Evolutionary conservation across 2,329 filamentous ascomycete species (phyloP), one percentile per base, ranked within the genome.

Genomic region (Curvularia sp.): DNA sequence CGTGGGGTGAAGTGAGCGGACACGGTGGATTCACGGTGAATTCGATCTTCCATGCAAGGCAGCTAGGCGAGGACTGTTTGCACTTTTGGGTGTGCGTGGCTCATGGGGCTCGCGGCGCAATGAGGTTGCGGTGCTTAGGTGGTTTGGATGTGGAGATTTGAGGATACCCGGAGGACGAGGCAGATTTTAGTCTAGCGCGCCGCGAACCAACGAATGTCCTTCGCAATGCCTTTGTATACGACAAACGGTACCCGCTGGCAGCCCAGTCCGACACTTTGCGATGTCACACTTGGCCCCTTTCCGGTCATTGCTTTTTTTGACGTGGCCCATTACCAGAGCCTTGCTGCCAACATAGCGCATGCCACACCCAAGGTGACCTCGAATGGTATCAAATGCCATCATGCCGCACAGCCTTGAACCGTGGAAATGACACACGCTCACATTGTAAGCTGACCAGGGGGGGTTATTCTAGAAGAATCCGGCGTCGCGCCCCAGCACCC

Each of bases 1-100:
- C 64, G 48, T 9, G 53, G 53, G 12, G 46, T 42, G 47, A 28
- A 46, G 53, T 35, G 49, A 54, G 67, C 49, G 57, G 53, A 46
- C 58, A 65, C 52, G 53, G 57, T 58, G 52, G 59, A 58, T 62
- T 50, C 47, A 62, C 62, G 26, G 60, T 61, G 54, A 51, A 61
- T 58, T 61, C 65, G 48, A 55, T 62, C 57, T 59, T 67, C 73
- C 74, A 76, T 76, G 60, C 69, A 75, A 72, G 63, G 65, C 63
- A 60, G 61, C 39, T 51, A 53, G 52, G 20, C 44, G 50, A 47
- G 24, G 42, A 54, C 47, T 47, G 50, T 33, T 33, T 43, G 33
- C 24, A 38, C 13, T 55, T 47, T n/a, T 59, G 10, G 47, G 26
- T 49, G 48, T 52, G 56, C 50, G 42, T 53, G 58, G 46, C 57